Evolutionary conservation across 2,329 filamentous ascomycete species (phyloP), one percentile per base, ranked within the genome.

Genomic region (Phaeosphaeriaceae sp.): DNA sequence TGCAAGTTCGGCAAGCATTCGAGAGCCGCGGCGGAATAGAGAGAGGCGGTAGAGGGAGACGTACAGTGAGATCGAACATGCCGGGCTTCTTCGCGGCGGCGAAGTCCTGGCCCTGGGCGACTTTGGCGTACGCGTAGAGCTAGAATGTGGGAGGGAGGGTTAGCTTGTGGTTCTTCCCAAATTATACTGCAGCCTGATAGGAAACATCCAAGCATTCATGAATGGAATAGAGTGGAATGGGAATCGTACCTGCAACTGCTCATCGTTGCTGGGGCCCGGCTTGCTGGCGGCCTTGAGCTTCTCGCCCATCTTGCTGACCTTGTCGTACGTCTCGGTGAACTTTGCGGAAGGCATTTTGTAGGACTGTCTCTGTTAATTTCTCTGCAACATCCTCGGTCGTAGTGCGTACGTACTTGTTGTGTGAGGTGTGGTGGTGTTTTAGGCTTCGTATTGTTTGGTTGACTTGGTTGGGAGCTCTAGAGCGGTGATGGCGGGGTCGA

Each of bases 11-110:
- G n/a, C n/a, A n/a, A n/a, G n/a, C n/a, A n/a, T n/a, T n/a, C n/a
- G n/a, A n/a, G n/a, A n/a, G n/a, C 10, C 11, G 6, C 9, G 9
- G 13, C 31, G 9, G 31, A 13, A 15, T 36, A 11, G 31, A 36
- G 31, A 17, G 47, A 31, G 33, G n/a, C n/a, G 55, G 10, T 21
- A 20, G 41, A 22, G 22, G 48, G 40, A 41, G 10, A 71, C 80
- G 56, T 79, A 88, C 88, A 83, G 88, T 88, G 60, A 92, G 72
- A 78, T 92, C 87, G 73, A 92, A 91, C 80, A 88, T 85, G 80
- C 89, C 88, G 27, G 89, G 89, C 63, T 80, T 77, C 55, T 84
- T 65, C 22, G 76, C 71, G 42, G 75, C 63, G 52, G 72, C 70
- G 64, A 80, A 76, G 57, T 80, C 80, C 65, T 73, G 70, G 52